Conservation (phyloP, 2,329 filamentous ascomycete species). For the Aureobasidium sp. region DNA sequence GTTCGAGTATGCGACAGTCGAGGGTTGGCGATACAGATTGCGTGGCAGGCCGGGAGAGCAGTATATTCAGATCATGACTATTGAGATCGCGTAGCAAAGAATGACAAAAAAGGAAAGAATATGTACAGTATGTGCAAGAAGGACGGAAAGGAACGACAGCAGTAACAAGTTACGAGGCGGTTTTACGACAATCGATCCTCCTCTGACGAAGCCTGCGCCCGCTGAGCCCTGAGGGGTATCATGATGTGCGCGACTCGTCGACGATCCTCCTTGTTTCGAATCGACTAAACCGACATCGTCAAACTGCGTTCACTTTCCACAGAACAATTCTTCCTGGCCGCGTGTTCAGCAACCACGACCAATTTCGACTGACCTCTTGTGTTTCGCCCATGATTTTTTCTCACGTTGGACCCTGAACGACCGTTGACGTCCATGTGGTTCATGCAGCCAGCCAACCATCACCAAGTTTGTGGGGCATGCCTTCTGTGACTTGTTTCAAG, state of each 20-base stretch:
- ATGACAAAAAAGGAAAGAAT: neutral
- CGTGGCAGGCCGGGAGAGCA: neutral
- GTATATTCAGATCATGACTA: neutral
- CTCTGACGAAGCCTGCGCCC: conserved; percentile 5
- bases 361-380: neutral
- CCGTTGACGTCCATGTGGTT: neutral
- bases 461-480: neutral
- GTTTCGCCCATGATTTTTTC: neutral
- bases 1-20: neutral
- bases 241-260: conserved; percentile 5
- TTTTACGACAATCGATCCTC: conserved; percentile 1
- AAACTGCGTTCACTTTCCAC: neutral
- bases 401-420: neutral
- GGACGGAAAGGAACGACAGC: neutral
- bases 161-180: neutral
- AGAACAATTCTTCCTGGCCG: neutral
- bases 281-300: neutral
- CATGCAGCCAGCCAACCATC: neutral
- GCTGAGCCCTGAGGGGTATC: neutral
- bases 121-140: neutral
- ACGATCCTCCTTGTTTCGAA: conserved; percentile 10
- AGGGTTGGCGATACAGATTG: neutral
- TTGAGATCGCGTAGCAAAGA: neutral
- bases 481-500: neutral
- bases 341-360: neutral